Percentiles rank a stretch among this genome's conserved stretches.
Conservation (phyloP, 768 basidiomycete genomes). For the Ramaria rubella region DNA sequence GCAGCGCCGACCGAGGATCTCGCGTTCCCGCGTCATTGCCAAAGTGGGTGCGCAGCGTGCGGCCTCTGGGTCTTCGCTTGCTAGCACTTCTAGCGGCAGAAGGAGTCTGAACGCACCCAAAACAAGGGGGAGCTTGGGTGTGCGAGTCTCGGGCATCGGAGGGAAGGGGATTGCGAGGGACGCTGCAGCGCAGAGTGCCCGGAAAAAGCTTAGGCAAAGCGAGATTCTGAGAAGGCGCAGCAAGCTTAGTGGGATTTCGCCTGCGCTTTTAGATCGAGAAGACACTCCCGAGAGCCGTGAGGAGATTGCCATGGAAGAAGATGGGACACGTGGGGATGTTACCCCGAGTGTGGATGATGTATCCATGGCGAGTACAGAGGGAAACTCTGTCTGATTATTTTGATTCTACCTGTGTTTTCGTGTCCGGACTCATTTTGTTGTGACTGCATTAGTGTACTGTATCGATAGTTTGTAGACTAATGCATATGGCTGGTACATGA, state of each 20-base stretch:
- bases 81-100: neutral
- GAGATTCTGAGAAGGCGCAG: conserved; percentile 61
- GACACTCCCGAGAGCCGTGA: no score
- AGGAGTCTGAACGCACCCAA: conserved; percentile 5
- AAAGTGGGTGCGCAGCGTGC: conserved; percentile 67
- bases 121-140: conserved; percentile 2
- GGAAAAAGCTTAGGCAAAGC: conserved; percentile 70
- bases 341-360: neutral
- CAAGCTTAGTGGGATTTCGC: conserved; percentile 1
- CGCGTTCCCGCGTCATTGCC: conserved; percentile 75
- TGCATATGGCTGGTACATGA: no score
- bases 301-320: neutral
- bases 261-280: neutral
- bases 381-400: neutral
- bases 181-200: conserved; percentile 44
- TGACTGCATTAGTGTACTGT: neutral
- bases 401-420: neutral
- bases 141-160: conserved; percentile 5
- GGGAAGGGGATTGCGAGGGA: neutral
- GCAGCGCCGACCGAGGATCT: conserved; percentile 68
- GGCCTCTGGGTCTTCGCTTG: conserved; percentile 20
- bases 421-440: neutral
- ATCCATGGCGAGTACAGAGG: neutral
- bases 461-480: no score
- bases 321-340: neutral